Conservation (phyloP, 139 green algal species). For the Auxenochlorella pyrenoidosa region DNA sequence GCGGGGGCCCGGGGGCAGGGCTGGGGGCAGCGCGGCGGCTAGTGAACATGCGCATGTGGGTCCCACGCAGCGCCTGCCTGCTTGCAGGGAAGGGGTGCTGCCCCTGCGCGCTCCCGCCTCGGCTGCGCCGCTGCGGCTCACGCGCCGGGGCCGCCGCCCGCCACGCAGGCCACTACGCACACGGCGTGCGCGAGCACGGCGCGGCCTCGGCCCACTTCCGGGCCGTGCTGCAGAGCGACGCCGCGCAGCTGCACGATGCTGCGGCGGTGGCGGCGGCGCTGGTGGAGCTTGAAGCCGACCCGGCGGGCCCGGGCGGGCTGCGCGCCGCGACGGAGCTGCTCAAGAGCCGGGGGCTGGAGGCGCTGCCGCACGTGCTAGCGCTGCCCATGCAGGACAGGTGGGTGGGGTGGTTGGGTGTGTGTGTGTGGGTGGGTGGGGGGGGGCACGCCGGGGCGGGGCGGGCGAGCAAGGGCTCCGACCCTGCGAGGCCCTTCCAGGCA, state of each 20-base stretch:
- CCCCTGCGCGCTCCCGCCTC: no score
- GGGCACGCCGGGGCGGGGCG: background rate
- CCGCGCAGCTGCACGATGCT: constrained; percentile 10
- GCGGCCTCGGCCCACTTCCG: constrained; percentile 25
- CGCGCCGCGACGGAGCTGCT: background rate
- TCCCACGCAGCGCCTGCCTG: no score
- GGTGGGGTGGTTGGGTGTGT: background rate
- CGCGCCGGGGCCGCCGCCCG: no score
- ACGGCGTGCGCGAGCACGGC: constrained; percentile 21
- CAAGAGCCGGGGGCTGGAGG: constrained; percentile 6
- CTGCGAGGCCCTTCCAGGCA: no score
- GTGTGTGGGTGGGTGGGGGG: background rate
- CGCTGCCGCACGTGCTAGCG: constrained; percentile 2
- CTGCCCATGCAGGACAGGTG: constrained; percentile 8
- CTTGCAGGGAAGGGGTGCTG: no score
- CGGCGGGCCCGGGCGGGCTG: background rate
- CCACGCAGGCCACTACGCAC: constrained; percentile 37
- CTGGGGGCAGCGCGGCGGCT: no score
- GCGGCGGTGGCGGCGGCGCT: constrained; percentile 40
- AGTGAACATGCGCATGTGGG: no score
- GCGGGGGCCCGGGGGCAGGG: background rate
- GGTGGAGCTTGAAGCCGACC: constrained; percentile 29
- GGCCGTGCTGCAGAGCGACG: background rate
- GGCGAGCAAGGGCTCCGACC: no score
- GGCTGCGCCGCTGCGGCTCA: no score